These are phyloP conservation scores for Cyberlindnera maritima DNA, from an alignment of 805 yeast species.

Conservation along the genomic window DNA sequence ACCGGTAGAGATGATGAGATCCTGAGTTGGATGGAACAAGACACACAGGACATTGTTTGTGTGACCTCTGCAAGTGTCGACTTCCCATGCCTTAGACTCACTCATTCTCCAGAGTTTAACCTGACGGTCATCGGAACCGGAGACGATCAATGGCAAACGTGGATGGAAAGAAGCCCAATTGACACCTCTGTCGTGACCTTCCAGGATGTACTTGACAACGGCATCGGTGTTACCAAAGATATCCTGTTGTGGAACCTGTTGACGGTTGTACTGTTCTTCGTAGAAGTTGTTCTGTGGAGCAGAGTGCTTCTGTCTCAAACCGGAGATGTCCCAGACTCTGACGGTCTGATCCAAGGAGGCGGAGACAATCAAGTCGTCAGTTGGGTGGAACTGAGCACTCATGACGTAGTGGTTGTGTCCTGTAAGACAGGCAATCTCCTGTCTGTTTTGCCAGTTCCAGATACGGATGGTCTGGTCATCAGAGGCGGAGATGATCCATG, in stretches of 20 bases:
- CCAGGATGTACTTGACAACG: slow-evolving; percentile 89
- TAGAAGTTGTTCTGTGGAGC: slow-evolving; percentile 60
- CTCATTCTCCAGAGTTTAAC: slow-evolving; percentile 97
- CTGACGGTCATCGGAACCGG: slow-evolving; percentile 94
- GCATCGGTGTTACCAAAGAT: slow-evolving; percentile 94
- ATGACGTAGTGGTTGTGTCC: slow-evolving; percentile 98
- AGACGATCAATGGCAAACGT: slow-evolving; percentile 87
- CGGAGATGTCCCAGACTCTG: slow-evolving; percentile 97
- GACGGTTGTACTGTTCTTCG: slow-evolving; percentile 43
- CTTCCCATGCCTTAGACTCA: slow-evolving; percentile 98
- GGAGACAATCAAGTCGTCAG: slow-evolving; percentile 90
- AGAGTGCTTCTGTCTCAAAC: slow-evolving; percentile 90
- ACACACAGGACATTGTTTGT: slow-evolving; percentile 89
- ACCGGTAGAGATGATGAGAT: slow-evolving; percentile 86
- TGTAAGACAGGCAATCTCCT: slow-evolving; percentile 93
- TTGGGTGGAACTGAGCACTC: slow-evolving; percentile 97
- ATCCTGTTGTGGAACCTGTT: slow-evolving; percentile 80
- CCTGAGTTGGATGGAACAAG: slow-evolving; percentile 90
- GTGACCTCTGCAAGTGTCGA: slow-evolving; percentile 97
- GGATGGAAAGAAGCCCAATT: slow-evolving; percentile 99
- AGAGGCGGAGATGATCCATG: slow-evolving; percentile 94
- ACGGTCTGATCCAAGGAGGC: slow-evolving; percentile 98
- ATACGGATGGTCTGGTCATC: slow-evolving; percentile 98
- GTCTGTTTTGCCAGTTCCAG: slow-evolving; percentile 99
- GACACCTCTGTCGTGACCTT: slow-evolving; percentile 98